These are phyloP conservation scores for Gastrolobium bilobum DNA, from an alignment of 306 rosid genomes.

Conservation along the genomic window DNA sequence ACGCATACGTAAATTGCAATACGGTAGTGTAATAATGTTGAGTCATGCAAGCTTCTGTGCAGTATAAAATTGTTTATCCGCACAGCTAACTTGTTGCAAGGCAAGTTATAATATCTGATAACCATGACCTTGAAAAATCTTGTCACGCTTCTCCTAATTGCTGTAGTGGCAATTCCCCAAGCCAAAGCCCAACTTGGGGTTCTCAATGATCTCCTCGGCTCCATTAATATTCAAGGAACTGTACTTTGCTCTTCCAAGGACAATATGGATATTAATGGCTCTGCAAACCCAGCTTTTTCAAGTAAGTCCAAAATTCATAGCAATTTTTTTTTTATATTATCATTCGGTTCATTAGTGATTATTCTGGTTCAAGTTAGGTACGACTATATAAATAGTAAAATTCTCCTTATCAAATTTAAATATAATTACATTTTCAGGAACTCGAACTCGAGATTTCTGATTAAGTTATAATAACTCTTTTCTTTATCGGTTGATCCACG, in stretches of 20 bases:
- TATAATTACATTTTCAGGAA: no score
- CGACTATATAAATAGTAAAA: no score
- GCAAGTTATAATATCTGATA: neutral
- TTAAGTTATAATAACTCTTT: no score
- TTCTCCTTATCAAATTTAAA: no score
- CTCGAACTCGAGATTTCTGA: no score
- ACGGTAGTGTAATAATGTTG: conserved; percentile 28
- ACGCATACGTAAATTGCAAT: conserved; percentile 38
- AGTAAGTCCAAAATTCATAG: conserved; percentile 40
- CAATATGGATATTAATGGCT: conserved; percentile 14
- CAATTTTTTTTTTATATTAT: neutral
- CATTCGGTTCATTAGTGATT: no score
- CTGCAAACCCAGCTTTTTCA: conserved; percentile 36
- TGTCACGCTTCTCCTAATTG: conserved; percentile 6
- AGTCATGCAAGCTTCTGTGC: neutral
- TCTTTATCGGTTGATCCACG: no score
- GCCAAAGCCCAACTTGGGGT: conserved; percentile 40
- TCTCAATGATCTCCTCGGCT: conserved; percentile 43
- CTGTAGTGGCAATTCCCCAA: conserved; percentile 38
- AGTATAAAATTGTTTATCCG: conserved; percentile 44
- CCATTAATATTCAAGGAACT: conserved; percentile 41
- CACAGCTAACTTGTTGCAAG: conserved; percentile 13
- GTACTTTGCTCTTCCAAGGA: conserved; percentile 47
- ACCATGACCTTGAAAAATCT: conserved; percentile 32
- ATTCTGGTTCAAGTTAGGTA: no score